Conservation (phyloP, 176 grass and related monocot genomes). For the Ensete ventricosum region DNA sequence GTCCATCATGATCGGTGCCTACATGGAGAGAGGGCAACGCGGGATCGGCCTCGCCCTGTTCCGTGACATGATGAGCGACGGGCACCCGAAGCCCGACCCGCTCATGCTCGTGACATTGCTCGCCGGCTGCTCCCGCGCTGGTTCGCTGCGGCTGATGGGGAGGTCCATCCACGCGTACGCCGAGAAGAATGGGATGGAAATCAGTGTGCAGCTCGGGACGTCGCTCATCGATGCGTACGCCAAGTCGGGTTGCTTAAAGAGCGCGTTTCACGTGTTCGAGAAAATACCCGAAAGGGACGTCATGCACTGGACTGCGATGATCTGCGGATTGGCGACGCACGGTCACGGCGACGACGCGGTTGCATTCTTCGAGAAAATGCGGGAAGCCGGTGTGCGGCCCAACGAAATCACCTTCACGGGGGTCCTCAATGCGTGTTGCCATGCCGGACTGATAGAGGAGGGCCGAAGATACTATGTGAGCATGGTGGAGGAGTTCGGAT, state of each 20-base stretch:
- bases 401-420: slow-evolving; percentile 46
- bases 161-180: slow-evolving; percentile 41
- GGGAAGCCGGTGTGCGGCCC: slow-evolving; percentile 21
- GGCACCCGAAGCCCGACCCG: slow-evolving; percentile 3
- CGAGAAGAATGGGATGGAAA: slow-evolving; percentile 3
- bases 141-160: slow-evolving; percentile 21
- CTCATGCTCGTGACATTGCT: slow-evolving; percentile 35
- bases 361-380: slow-evolving; percentile 44
- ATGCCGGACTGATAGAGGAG: slow-evolving; percentile 44
- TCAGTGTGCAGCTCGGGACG: slow-evolving; percentile 27
- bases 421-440: slow-evolving; percentile 35
- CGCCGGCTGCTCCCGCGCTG: slow-evolving; percentile 15
- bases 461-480: slow-evolving; percentile 31
- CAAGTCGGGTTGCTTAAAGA: slow-evolving; percentile 27
- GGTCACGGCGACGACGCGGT: slow-evolving; percentile 22
- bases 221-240: slow-evolving; percentile 42
- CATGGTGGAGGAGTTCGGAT: slow-evolving; percentile 36
- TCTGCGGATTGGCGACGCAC: slow-evolving; percentile 31
- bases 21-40: slow-evolving; percentile 13
- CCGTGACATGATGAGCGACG: slow-evolving; percentile 21
- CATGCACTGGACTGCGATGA: slow-evolving; percentile 53
- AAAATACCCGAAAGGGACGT: slow-evolving; percentile 24
- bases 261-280: slow-evolving; percentile 26
- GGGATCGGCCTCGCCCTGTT: slow-evolving; percentile 33
- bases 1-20: slow-evolving; percentile 42